Evolutionary conservation across 2,329 filamentous ascomycete genomes (phyloP).

Genomic region (Pestalotiopsis sp.): DNA sequence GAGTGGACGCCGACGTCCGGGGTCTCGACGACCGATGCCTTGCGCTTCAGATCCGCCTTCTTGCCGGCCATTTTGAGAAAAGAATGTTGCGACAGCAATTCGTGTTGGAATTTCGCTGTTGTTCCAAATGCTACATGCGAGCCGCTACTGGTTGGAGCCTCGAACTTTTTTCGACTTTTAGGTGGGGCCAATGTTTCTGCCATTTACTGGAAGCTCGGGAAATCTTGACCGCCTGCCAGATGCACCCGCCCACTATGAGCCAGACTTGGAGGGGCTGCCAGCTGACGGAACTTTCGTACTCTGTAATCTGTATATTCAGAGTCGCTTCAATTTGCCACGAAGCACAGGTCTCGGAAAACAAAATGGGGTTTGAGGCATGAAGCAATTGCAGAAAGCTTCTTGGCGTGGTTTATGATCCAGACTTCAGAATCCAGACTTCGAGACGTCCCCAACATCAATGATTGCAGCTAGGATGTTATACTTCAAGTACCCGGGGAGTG

Average conservation of each 20-base stretch:
- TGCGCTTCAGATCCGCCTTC: constrained; percentile 62
- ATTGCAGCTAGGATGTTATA: too few relatives aligned
- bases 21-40: constrained; percentile 61
- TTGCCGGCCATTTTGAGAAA: constrained; percentile 40
- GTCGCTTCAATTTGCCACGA: too few relatives aligned
- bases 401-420: too few relatives aligned
- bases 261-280: neutral
- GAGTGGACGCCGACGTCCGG: constrained; percentile 52
- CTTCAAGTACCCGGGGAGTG: too few relatives aligned
- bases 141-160: neutral
- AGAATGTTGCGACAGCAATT: constrained; percentile 9
- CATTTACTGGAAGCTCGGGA: neutral
- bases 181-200: constrained; percentile 12
- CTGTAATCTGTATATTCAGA: too few relatives aligned
- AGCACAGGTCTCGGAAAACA: too few relatives aligned
- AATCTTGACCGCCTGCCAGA: constrained; percentile 12
- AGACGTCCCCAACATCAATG: too few relatives aligned
- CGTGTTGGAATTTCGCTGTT: neutral
- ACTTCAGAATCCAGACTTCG: too few relatives aligned
- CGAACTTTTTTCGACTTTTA: constrained; percentile 6
- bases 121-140: neutral
- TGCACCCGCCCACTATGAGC: neutral
- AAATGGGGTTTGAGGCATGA: too few relatives aligned
- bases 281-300: too few relatives aligned
- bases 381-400: too few relatives aligned